These are phyloP conservation scores for Fusarium sp. DNA, from an alignment of 2,329 filamentous ascomycete genomes.

Conservation along the genomic window DNA sequence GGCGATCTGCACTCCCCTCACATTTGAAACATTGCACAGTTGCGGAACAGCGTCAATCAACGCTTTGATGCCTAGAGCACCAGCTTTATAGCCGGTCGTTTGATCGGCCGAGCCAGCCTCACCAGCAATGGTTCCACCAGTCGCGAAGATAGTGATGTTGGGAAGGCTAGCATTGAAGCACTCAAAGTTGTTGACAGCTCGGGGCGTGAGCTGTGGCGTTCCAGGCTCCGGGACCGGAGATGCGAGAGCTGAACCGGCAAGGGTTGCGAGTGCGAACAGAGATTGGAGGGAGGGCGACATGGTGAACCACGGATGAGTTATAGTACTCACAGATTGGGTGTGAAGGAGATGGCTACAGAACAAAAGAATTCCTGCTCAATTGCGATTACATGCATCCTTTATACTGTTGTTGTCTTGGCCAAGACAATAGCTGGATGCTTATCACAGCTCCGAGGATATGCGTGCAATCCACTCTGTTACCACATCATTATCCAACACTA, in stretches of 20 bases:
- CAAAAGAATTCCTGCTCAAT: neutral
- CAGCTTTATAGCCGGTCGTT: constrained; percentile 57
- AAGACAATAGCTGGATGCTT: neutral
- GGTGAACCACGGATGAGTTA: neutral
- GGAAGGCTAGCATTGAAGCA: constrained; percentile 54
- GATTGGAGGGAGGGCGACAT: constrained; percentile 29
- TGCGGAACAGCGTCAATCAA: constrained; percentile 67
- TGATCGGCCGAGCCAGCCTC: constrained; percentile 59
- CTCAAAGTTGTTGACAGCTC: constrained; percentile 27
- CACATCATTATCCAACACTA: constrained; percentile 34
- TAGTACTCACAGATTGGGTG: neutral
- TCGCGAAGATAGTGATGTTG: constrained; percentile 67
- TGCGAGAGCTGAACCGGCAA: constrained; percentile 22
- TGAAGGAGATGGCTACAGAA: neutral
- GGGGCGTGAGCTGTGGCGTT: constrained; percentile 10
- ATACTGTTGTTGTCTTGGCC: constrained; percentile 9
- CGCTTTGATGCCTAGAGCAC: constrained; percentile 59
- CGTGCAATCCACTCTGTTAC: constrained; percentile 25
- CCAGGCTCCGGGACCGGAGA: constrained; percentile 26
- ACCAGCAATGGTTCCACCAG: constrained; percentile 70
- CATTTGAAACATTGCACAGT: constrained; percentile 64
- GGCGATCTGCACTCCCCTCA: constrained; percentile 63
- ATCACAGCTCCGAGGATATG: constrained; percentile 6
- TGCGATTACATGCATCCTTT: constrained; percentile 7
- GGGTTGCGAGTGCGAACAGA: constrained; percentile 19